These are phyloP conservation scores for Camelina sativa DNA, from an alignment of 345 rosid species.

Conservation along the genomic window DNA sequence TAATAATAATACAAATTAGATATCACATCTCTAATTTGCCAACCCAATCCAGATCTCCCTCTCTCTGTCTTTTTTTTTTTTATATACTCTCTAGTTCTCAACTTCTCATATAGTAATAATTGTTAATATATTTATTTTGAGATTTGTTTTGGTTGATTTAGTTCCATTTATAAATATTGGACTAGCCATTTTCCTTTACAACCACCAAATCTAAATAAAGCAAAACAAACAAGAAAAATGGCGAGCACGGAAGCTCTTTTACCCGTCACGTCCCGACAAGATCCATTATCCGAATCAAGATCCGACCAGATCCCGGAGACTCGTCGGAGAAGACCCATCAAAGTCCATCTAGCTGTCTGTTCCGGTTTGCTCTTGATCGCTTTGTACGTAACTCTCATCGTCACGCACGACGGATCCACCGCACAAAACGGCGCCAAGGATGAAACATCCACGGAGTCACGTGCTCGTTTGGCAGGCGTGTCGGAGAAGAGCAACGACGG, in stretches of 20 bases:
- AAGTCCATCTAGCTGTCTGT: constrained; percentile 26
- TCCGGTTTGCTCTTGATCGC: constrained; percentile 49
- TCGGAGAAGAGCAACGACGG: constrained; percentile 58
- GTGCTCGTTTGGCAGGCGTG: constrained; percentile 62
- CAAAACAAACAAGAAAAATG: constrained; percentile 31
- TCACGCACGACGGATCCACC: constrained; percentile 35
- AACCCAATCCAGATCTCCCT: constrained; percentile 32
- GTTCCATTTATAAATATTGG: not conserved
- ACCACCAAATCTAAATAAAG: constrained; percentile 31
- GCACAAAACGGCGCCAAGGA: not conserved
- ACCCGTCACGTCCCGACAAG: constrained; percentile 36
- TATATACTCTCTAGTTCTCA: not conserved
- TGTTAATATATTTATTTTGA: not conserved
- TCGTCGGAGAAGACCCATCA: constrained; percentile 43
- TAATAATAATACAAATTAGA: not conserved
- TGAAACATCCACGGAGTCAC: constrained; percentile 45
- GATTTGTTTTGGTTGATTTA: not conserved
- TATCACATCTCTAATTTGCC: constrained; percentile 4
- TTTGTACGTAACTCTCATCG: constrained; percentile 43
- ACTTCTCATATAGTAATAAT: not conserved
- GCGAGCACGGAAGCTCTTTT: constrained; percentile 44
- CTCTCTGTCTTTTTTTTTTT: too few relatives aligned
- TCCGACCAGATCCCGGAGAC: constrained; percentile 21
- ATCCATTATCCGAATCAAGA: constrained; percentile 36
- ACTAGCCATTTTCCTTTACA: constrained; percentile 1